A percentile compares a stretch with the other conserved stretches of the same genome.
These are phyloP conservation scores for Fusarium graminum DNA, from an alignment of 2,329 filamentous ascomycete genomes.

Conservation along the genomic window DNA sequence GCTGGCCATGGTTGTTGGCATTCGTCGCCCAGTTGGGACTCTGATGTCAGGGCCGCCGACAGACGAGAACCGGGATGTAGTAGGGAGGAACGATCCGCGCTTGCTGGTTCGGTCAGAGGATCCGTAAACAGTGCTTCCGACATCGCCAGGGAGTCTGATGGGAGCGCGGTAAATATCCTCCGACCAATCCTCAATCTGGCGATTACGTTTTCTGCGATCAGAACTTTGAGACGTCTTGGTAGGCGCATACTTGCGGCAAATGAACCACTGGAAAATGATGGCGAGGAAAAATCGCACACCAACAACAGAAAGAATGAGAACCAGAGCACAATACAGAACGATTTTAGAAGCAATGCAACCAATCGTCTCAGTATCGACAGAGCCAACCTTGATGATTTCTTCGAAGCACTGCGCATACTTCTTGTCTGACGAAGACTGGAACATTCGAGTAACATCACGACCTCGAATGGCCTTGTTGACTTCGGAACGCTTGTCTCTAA, in stretches of 20 bases:
- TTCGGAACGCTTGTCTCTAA: constrained; percentile 74
- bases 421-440: constrained; percentile 84
- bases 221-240: constrained; percentile 85
- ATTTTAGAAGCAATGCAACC: constrained; percentile 98
- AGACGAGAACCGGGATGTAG: constrained; percentile 93
- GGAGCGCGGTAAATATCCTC: constrained; percentile 97
- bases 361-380: constrained; percentile 94
- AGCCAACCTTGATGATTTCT: constrained; percentile 95
- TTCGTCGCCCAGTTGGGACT: constrained; percentile 60
- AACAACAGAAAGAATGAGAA: constrained; percentile 93
- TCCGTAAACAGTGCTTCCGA: constrained; percentile 72
- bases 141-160: constrained; percentile 81
- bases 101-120: constrained; percentile 79
- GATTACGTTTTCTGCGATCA: constrained; percentile 84
- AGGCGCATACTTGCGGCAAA: constrained; percentile 87
- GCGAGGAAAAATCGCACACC: constrained; percentile 88
- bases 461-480: constrained; percentile 77
- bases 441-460: constrained; percentile 88
- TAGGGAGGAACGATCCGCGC: constrained; percentile 89
- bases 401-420: constrained; percentile 86
- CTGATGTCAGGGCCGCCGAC: constrained; percentile 81
- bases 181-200: constrained; percentile 97
- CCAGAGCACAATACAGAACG: constrained; percentile 92
- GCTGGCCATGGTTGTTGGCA: constrained; percentile 94
- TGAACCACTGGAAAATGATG: constrained; percentile 95